Percentiles rank a stretch among this genome's conserved stretches.
These are phyloP conservation scores for Rhodotorula sphaerocarpa DNA, from an alignment of 768 basidiomycete genomes.

Conservation along the genomic window DNA sequence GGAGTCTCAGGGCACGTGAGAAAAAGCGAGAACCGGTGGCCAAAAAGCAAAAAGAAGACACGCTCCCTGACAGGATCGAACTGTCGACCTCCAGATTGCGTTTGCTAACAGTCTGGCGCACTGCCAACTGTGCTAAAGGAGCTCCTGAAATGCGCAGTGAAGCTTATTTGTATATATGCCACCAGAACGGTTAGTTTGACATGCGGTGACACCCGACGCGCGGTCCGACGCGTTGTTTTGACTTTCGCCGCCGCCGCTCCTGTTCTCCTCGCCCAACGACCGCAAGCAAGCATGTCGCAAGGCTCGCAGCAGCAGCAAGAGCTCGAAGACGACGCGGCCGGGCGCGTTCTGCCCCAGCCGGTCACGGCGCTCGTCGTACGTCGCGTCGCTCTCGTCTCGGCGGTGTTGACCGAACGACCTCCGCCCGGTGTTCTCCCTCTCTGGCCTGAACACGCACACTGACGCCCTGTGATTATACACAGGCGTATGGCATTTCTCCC, in stretches of 20 bases:
- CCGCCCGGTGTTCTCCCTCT: neutral
- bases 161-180: too few relatives aligned
- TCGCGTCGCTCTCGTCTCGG: neutral
- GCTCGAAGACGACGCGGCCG: constrained; percentile 2
- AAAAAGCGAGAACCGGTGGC: too few relatives aligned
- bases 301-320: constrained; percentile 15
- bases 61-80: too few relatives aligned
- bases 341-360: constrained; percentile 17
- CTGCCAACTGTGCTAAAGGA: too few relatives aligned
- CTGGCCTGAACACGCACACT: neutral
- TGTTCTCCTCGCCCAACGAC: neutral
- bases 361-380: constrained; percentile 13
- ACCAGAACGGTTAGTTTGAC: too few relatives aligned
- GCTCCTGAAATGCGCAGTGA: neutral
- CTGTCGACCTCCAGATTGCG: too few relatives aligned
- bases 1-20: too few relatives aligned
- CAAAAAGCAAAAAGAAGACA: too few relatives aligned
- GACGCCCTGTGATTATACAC: constrained; percentile 25
- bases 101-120: too few relatives aligned
- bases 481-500: constrained; percentile 78
- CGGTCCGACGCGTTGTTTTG: neutral
- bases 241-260: neutral
- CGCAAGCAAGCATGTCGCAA: constrained; percentile 13
- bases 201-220: neutral
- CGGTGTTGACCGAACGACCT: neutral